Conservation (phyloP, 768 basidiomycete genomes). For the Suillus brevipes region DNA sequence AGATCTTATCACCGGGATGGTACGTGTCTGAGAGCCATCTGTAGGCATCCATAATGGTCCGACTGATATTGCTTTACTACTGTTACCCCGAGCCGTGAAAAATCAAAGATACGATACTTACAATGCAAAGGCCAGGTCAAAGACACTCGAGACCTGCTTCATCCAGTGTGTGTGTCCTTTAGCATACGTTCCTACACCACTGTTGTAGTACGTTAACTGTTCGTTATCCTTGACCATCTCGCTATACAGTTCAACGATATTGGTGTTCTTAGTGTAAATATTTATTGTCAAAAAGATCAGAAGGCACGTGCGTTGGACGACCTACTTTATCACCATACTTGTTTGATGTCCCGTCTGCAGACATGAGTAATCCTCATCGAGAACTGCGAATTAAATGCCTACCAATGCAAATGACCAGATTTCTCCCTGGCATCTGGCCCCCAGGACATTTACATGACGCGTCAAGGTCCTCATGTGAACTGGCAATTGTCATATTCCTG, state of each 20-base stretch:
- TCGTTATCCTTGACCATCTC: slow-evolving; percentile 33
- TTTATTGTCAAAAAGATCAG: neutral
- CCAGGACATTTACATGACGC: neutral
- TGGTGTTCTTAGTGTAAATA: slow-evolving; percentile 37
- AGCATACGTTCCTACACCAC: slow-evolving; percentile 40
- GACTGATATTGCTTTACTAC: slow-evolving; percentile 13
- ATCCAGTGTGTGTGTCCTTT: slow-evolving; percentile 17
- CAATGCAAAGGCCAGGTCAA: slow-evolving; percentile 42
- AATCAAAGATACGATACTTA: slow-evolving; percentile 15
- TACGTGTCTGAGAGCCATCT: slow-evolving; percentile 44
- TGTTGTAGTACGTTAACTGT: slow-evolving; percentile 43
- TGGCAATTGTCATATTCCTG: neutral
- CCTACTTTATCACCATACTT: slow-evolving; percentile 32
- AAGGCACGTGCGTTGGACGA: neutral
- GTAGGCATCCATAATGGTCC: slow-evolving; percentile 36
- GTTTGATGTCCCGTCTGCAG: slow-evolving; percentile 36
- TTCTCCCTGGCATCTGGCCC: neutral
- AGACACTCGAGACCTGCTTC: slow-evolving; percentile 23
- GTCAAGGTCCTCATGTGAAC: neutral
- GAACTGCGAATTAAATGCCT: neutral
- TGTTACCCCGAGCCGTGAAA: neutral
- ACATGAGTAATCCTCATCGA: neutral
- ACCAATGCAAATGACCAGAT: slow-evolving; percentile 32
- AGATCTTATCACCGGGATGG: slow-evolving; percentile 38
- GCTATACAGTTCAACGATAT: slow-evolving; percentile 41